These are phyloP conservation scores for Dactylellina haptotyla DNA, from an alignment of 2,329 filamentous ascomycete species.

Conservation along the genomic window DNA sequence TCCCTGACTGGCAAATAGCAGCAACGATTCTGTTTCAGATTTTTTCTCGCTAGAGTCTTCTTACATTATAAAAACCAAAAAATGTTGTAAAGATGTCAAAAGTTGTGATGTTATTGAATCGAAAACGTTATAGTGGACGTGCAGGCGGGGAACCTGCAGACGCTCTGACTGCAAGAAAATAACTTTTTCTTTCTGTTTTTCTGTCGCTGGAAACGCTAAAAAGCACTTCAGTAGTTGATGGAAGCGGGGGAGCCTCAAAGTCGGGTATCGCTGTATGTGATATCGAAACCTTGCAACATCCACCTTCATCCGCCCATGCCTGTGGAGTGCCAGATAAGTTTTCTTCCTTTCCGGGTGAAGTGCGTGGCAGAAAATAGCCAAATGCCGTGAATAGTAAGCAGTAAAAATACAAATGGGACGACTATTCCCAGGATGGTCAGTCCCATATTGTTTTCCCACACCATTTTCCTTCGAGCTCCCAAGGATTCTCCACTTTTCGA, in stretches of 20 bases:
- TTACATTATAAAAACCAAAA: conserved; percentile 4
- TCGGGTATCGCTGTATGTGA: conserved; percentile 3
- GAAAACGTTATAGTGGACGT: conserved; percentile 21
- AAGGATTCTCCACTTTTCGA: conserved; percentile 42
- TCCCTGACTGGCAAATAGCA: conserved; percentile 1
- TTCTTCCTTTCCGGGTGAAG: conserved; percentile 48
- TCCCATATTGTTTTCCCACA: conserved; percentile 23
- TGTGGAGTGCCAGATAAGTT: conserved; percentile 8
- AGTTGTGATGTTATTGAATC: background rate
- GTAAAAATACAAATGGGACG: background rate
- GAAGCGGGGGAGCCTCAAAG: background rate
- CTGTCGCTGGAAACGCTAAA: background rate
- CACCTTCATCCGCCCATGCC: background rate
- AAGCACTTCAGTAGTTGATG: conserved; percentile 11
- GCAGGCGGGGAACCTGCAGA: conserved; percentile 28
- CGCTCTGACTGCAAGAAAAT: conserved; percentile 34
- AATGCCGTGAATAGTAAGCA: conserved; percentile 49
- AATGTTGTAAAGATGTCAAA: background rate
- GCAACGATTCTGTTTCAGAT: conserved; percentile 29
- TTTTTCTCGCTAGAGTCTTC: conserved; percentile 1
- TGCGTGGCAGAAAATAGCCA: conserved; percentile 11
- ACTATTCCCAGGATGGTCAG: conserved; percentile 43
- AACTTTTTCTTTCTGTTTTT: background rate
- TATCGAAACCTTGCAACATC: conserved; percentile 1
- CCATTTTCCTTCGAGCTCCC: conserved; percentile 42